A percentile compares a stretch with the other conserved stretches of the same genome.
Evolutionary conservation across 2,329 filamentous ascomycete genomes (phyloP).

Genomic region (Colletotrichum karsti): DNA sequence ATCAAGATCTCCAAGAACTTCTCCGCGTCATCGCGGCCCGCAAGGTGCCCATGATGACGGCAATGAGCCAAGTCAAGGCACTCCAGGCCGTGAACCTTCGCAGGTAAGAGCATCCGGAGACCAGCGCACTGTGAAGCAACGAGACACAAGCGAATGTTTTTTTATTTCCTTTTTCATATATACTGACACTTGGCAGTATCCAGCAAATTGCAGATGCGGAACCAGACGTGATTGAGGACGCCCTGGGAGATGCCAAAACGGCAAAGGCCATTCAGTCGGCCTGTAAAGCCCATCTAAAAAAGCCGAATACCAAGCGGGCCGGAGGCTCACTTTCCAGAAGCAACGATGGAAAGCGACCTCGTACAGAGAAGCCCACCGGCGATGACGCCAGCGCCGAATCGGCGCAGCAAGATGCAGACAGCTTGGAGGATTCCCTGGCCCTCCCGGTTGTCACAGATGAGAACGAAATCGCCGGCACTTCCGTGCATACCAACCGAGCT

Average conservation of each 20-base stretch:
- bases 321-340: not conserved
- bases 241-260: slow-evolving; percentile 56
- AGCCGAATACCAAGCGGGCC: not conserved
- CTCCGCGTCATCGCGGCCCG: slow-evolving; percentile 67
- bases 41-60: slow-evolving; percentile 66
- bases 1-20: slow-evolving; percentile 69
- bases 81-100: slow-evolving; percentile 63
- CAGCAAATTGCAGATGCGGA: slow-evolving; percentile 62
- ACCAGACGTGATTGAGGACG: slow-evolving; percentile 51
- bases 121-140: too few species aligned
- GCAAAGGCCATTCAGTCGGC: slow-evolving; percentile 61
- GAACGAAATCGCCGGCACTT: slow-evolving; percentile 63
- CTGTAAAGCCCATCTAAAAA: slow-evolving; percentile 61
- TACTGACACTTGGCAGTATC: slow-evolving; percentile 47
- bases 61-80: slow-evolving; percentile 66
- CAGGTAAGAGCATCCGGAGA: slow-evolving; percentile 51
- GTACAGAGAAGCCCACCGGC: not conserved
- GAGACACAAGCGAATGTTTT: too few species aligned
- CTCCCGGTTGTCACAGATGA: slow-evolving; percentile 68
- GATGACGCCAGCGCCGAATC: slow-evolving; percentile 27
- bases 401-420: slow-evolving; percentile 42
- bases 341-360: slow-evolving; percentile 33
- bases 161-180: too few species aligned
- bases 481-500: slow-evolving; percentile 79
- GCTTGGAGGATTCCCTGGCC: slow-evolving; percentile 69